Conservation (phyloP, 2,329 filamentous ascomycete genomes). For the Calycina herbarum region DNA sequence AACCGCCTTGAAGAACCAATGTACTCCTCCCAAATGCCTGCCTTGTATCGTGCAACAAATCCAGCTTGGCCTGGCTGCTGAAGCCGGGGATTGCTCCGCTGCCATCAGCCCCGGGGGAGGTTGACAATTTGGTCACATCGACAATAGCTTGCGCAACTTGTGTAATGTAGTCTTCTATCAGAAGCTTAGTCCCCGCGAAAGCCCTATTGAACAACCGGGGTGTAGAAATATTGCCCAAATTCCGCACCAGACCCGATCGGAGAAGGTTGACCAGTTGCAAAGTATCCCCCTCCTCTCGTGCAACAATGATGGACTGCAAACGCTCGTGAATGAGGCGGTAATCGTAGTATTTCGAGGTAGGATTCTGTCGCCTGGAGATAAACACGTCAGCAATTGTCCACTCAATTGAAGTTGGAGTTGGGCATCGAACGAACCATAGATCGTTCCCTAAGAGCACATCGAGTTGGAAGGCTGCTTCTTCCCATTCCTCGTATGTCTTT, state of each 20-base stretch:
- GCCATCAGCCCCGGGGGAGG: constrained; percentile 46
- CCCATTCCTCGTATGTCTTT: constrained; percentile 79
- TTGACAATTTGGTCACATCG: constrained; percentile 69
- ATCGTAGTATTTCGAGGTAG: constrained; percentile 80
- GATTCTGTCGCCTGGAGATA: constrained; percentile 71
- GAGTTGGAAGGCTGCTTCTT: constrained; percentile 78
- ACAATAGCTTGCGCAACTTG: constrained; percentile 80
- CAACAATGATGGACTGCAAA: constrained; percentile 67
- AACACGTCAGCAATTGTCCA: constrained; percentile 18
- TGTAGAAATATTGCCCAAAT: constrained; percentile 86
- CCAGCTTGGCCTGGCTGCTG: constrained; percentile 62
- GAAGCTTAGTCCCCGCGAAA: constrained; percentile 83
- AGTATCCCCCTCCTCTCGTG: constrained; percentile 70
- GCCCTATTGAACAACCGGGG: constrained; percentile 80
- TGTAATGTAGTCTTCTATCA: constrained; percentile 89
- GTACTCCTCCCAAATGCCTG: constrained; percentile 87
- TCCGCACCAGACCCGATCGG: constrained; percentile 76
- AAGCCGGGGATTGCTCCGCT: constrained; percentile 41
- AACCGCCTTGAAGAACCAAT: constrained; percentile 83
- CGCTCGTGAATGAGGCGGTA: constrained; percentile 80
- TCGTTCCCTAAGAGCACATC: constrained; percentile 80
- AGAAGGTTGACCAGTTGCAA: constrained; percentile 76
- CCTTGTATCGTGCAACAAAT: constrained; percentile 82
- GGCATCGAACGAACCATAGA: constrained; percentile 60
- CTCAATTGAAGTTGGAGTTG: not conserved